Evolutionary conservation across 2,329 filamentous ascomycete species (phyloP), one percentile per base, ranked within the genome.

Genomic region (Rutstroemia sydowiana): DNA sequence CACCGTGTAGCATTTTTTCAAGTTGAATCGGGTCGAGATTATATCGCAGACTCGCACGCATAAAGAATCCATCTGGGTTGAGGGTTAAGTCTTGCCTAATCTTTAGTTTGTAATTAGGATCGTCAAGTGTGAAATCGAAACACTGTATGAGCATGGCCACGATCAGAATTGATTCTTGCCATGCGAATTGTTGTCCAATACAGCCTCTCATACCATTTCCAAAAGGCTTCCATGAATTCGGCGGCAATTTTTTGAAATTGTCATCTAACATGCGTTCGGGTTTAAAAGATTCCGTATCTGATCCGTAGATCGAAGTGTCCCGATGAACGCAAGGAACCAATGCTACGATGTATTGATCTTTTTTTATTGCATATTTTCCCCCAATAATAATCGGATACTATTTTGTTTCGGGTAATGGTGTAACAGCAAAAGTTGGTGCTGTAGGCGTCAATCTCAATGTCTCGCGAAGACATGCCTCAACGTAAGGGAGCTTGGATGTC

Each of bases 191-290:
- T 1, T 85, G 71, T 3, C 87, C 87, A 55, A 90, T 89, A 59
- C 87, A 91, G 0, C 73, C 83, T 48, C 87, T 71, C 57, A 77
- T 73, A 2, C 86, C 87, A 52, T 87, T 86, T 1, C 87, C 87
- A 59, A 91, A 91, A 5, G 87, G 85, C 67, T 87, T 87, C 82
- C 81, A 87, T 30, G 75, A 75, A 49, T 79, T 79, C 13, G 75
- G 74, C 28, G 80, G 83, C 5, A 87, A 73, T 23, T 78, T 78
- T 55, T 80, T 77, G 60, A 88, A 89, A 20, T 77, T 73, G 26
- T 83, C 84, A 34, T 87, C 82, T 0, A 84, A 67, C 84, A 89
- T 87, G 11, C 86, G 74, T 63, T 89, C 86, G 0, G 87, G 86
- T 45, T 73, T 75, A 68, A 87, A 91, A 14, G 81, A 75, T 1